phyloP scores from a whole-genome alignment of 352 stramenopile species.

The Phytophthora parvispora region DNA sequence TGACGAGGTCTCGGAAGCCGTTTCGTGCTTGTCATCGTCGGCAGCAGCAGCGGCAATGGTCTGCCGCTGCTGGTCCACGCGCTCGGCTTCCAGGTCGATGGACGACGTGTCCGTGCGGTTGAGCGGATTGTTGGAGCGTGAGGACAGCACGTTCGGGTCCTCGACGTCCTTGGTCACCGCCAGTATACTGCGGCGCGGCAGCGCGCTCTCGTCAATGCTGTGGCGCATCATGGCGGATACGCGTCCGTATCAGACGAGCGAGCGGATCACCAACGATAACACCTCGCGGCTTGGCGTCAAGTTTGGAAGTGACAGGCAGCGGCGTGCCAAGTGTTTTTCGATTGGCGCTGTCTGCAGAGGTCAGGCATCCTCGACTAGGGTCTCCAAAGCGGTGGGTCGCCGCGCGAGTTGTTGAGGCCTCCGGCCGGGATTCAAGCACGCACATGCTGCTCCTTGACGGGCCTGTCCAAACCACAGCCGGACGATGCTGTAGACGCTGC shows the following conservation, averaged over 20 bases:
- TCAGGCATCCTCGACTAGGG: constrained; percentile 5
- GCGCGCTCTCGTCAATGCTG: constrained; percentile 31
- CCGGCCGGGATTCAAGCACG: constrained; percentile 27
- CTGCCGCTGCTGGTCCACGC: constrained; percentile 15
- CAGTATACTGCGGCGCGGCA: constrained; percentile 31
- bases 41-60: neutral
- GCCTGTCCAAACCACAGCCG: constrained; percentile 33
- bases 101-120: constrained; percentile 21
- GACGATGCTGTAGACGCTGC: constrained; percentile 23
- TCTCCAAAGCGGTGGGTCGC: constrained; percentile 6
- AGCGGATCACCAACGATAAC: constrained; percentile 9
- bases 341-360: constrained; percentile 17
- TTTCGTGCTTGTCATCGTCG: constrained; percentile 28
- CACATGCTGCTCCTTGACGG: constrained; percentile 11
- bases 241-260: constrained; percentile 8
- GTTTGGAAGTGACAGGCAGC: constrained; percentile 26
- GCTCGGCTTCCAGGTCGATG: constrained; percentile 32
- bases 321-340: neutral
- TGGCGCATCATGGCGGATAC: constrained; percentile 34
- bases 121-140: constrained; percentile 27
- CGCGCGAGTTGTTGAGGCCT: constrained; percentile 22
- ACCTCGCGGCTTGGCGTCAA: constrained; percentile 29
- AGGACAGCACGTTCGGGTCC: constrained; percentile 13
- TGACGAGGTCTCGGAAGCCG: constrained; percentile 24
- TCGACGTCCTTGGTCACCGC: constrained; percentile 13